Conservation (phyloP, 2,329 filamentous ascomycete species). For the Trichoderma brevicompactum region DNA sequence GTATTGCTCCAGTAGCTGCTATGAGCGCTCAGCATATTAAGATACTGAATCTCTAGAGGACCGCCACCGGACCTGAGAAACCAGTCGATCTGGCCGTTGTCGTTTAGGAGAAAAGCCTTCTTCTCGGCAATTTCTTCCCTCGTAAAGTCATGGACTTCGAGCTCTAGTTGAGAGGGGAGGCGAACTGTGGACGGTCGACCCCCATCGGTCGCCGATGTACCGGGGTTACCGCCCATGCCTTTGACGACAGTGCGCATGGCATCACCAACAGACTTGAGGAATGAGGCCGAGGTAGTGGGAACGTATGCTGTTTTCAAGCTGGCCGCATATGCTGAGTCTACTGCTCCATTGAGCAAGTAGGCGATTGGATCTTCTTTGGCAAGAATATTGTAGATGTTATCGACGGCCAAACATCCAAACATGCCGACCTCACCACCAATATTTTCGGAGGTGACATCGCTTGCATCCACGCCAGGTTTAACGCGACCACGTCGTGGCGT, state of each 20-base stretch:
- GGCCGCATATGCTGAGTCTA: constrained; percentile 79
- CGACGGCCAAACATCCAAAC: constrained; percentile 89
- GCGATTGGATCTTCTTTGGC: constrained; percentile 75
- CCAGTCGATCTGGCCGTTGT: constrained; percentile 95
- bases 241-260: constrained; percentile 67
- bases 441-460: constrained; percentile 58
- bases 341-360: constrained; percentile 87
- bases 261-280: constrained; percentile 67
- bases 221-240: constrained; percentile 46
- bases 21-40: constrained; percentile 96
- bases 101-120: constrained; percentile 84
- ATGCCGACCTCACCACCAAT: constrained; percentile 78
- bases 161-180: constrained; percentile 72
- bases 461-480: constrained; percentile 74
- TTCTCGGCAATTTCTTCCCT: constrained; percentile 91
- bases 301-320: constrained; percentile 78
- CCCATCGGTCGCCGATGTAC: constrained; percentile 39
- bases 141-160: constrained; percentile 94
- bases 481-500: constrained; percentile 74
- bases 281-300: constrained; percentile 69
- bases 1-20: constrained; percentile 88
- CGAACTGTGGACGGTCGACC: constrained; percentile 50
- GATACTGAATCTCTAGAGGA: constrained; percentile 89
- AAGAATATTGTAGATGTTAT: constrained; percentile 96
- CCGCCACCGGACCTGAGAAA: constrained; percentile 83